Base-by-base conservation (phyloP, 2,329 filamentous ascomycete genomes). In the Beauveria varroae region DNA sequence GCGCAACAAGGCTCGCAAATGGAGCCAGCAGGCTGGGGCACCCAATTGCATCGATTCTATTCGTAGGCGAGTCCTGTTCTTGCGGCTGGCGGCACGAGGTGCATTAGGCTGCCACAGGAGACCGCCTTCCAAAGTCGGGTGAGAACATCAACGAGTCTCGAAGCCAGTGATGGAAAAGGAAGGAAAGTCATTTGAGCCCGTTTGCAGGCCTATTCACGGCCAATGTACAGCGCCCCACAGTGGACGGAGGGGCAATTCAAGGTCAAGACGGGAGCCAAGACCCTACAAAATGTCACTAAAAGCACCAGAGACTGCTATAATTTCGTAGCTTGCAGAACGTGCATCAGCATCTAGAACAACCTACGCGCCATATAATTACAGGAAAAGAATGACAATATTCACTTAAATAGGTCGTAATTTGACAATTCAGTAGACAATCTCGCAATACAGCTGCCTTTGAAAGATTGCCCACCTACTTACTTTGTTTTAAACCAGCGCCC, bases 51-150 rank as follows among this genome's bases (percentile, higher is more conserved):
- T 57, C 55, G 43, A 5, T 44, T 34, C 8, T 9, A 30, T 30
- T 30, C 7, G 20, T 12, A 26, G 34, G 26, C 34, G 16, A 47
- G 22, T 46, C 12, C 26, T 55, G 16, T 10, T 14, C 6, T 43
- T 28, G 16, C 16, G 16, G 49, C 18, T 22, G 40, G 57, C 34
- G 47, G 44, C 24, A 44, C 47, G 1, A 37, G 34, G 49, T 3
- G 34, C 22, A 14, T 20, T 7, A 3, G 12, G 24, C 20, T 62
- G 60, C 60, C 60, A 41, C 37, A 47, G 6, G 53, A 62, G 60
- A 62, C 60, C 60, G 60, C 60, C 60, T 57, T 37, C 60, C 60
- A 16, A 46, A 52, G 34, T 46, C 3, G 34, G 51, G 12, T 6
- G 34, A 37, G 12, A 37, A 37, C 16, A 16, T 37, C 34, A 16